phyloP scores from a whole-genome alignment of 192 early-diverging fungal genomes.

The Coemansia javaensis region DNA sequence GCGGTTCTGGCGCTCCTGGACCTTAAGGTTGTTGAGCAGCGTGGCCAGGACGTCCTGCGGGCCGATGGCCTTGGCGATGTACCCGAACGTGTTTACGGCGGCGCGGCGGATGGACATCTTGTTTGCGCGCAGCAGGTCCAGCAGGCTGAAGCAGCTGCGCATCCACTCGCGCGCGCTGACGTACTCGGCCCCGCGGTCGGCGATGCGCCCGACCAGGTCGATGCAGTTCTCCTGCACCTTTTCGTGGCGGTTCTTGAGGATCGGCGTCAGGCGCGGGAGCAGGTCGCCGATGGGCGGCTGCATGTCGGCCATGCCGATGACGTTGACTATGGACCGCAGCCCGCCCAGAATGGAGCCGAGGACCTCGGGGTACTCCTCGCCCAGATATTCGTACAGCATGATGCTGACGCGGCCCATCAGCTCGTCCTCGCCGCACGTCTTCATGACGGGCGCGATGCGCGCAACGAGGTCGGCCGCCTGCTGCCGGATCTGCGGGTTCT shows the following conservation, averaged over 20 bases:
- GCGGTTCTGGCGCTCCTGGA: slow-evolving; percentile 98
- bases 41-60: slow-evolving; percentile 99
- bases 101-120: slow-evolving; percentile 94
- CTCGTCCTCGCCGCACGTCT: slow-evolving; percentile 91
- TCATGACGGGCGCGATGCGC: slow-evolving; percentile 90
- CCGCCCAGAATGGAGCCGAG: slow-evolving; percentile 90
- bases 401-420: slow-evolving; percentile 88
- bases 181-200: slow-evolving; percentile 95
- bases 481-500: slow-evolving; percentile 89
- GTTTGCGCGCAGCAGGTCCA: slow-evolving; percentile 95
- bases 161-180: slow-evolving; percentile 98
- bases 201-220: slow-evolving; percentile 97
- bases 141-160: slow-evolving; percentile 97
- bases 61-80: slow-evolving; percentile 98
- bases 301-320: slow-evolving; percentile 98
- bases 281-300: slow-evolving; percentile 97
- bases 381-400: slow-evolving; percentile 96
- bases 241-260: slow-evolving; percentile 95
- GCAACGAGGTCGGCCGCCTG: slow-evolving; percentile 97
- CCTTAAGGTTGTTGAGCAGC: slow-evolving; percentile 94
- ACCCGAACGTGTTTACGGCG: slow-evolving; percentile 97
- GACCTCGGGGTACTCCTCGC: slow-evolving; percentile 99
- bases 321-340: slow-evolving; percentile 92
- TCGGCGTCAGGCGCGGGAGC: slow-evolving; percentile 94
- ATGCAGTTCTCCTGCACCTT: slow-evolving; percentile 90